Evolutionary conservation across 805 yeast species (phyloP).

Genomic region (Saccharomycopsis schoenii): DNA sequence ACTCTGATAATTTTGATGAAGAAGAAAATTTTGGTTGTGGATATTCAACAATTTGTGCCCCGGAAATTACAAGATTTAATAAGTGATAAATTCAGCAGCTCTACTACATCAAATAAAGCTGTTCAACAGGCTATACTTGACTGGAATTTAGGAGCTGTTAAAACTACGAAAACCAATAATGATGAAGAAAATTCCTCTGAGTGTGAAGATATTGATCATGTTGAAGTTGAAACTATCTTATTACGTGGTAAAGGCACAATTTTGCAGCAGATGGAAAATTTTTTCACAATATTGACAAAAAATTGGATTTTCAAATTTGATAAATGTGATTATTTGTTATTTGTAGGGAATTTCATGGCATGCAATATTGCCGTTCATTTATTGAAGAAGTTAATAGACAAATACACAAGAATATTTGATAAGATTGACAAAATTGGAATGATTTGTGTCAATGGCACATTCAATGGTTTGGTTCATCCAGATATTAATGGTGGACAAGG

Average conservation of each 20-base stretch:
- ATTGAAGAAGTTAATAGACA: conserved; percentile 58
- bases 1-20: not conserved
- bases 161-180: not conserved
- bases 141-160: not conserved
- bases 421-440: conserved; percentile 48
- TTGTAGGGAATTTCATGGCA: conserved; percentile 90
- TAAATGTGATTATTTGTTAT: conserved; percentile 44
- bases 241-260: conserved; percentile 89
- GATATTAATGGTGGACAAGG: conserved; percentile 22
- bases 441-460: conserved; percentile 90
- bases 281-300: conserved; percentile 48
- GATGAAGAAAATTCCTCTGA: not conserved
- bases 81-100: not conserved
- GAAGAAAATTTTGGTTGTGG: conserved; percentile 7
- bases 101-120: not conserved
- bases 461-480: conserved; percentile 88
- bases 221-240: conserved; percentile 76
- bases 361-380: conserved; percentile 81
- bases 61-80: not conserved
- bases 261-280: conserved; percentile 71
- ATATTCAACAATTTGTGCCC: conserved; percentile 13
- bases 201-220: not conserved
- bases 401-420: conserved; percentile 31
- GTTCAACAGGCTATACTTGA: not conserved
- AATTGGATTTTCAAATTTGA: conserved; percentile 28